Conservation (phyloP, 2,329 filamentous ascomycete species). For the Gremmenia infestans region DNA sequence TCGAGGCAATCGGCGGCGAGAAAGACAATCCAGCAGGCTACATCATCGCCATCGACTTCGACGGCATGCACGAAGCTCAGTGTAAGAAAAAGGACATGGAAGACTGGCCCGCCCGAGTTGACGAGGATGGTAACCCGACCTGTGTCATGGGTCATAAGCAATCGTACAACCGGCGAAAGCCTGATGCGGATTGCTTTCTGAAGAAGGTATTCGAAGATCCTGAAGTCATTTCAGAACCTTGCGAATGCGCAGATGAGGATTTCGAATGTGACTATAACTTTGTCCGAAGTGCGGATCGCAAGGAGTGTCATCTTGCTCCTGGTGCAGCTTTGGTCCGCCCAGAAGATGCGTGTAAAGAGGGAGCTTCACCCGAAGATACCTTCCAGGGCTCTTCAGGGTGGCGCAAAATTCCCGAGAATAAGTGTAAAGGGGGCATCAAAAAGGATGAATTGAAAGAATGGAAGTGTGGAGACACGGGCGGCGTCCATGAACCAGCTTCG, state of each 20-base stretch:
- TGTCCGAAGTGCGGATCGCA: conserved; percentile 57
- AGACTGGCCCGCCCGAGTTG: conserved; percentile 78
- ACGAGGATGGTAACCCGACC: conserved; percentile 72
- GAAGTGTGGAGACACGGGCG: conserved; percentile 63
- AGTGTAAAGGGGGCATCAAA: conserved; percentile 61
- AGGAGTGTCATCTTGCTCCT: conserved; percentile 58
- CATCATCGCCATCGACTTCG: conserved; percentile 78
- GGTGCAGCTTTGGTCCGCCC: conserved; percentile 57
- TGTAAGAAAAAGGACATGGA: conserved; percentile 83
- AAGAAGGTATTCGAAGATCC: conserved; percentile 80
- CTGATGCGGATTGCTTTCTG: conserved; percentile 83
- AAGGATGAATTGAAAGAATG: conserved; percentile 70
- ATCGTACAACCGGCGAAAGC: conserved; percentile 78
- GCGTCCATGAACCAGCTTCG: conserved; percentile 44
- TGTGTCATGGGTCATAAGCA: conserved; percentile 97
- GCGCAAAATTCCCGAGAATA: conserved; percentile 82
- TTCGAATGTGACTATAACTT: conserved; percentile 99
- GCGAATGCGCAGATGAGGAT: conserved; percentile 76
- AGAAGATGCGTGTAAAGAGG: conserved; percentile 63
- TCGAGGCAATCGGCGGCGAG: conserved; percentile 55
- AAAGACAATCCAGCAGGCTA: conserved; percentile 50
- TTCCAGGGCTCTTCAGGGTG: conserved; percentile 88
- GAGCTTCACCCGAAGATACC: conserved; percentile 45
- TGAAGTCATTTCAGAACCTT: conserved; percentile 62
- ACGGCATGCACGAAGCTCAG: conserved; percentile 70